Evolutionary conservation across 805 yeast genomes (phyloP), one percentile per base, ranked within the genome.

Genomic region (Spathaspora gorwiae): DNA sequence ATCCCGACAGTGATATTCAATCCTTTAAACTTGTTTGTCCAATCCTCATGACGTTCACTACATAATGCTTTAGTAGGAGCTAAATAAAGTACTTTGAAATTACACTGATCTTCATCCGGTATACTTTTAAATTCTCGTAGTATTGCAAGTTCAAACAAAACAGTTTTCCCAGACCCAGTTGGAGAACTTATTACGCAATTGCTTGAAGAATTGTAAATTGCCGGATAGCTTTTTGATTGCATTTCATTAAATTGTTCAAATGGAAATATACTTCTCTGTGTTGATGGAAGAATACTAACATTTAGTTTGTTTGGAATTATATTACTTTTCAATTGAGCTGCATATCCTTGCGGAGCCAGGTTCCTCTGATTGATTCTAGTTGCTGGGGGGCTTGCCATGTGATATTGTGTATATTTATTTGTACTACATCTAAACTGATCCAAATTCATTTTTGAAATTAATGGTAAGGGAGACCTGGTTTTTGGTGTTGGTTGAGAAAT

Each of bases 1-100:
- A 76, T 63, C 0, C 80, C 80, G 6, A 78, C 79, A 5, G 67
- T 55, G 10, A 78, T 47, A 7, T 72, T 68, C 12, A 68, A 49
- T 27, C 55, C 45, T 3, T 63, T 50, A 43, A 80, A 76, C 40
- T 66, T 72, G 1, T 53, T 46, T 1, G 56, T 52, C 82, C 83
- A 81, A 39, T 73, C 75, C 4, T 59, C 62, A 26, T 61, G 66
- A 42, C 75, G 72, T 51, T 80, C 83, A 15, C 62, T 57, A 48
- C 84, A 80, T 34, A 81, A 60, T 0, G 84, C 75, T 51, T 79
- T 80, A 6, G 82, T 76, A 1, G 87, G 86, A 0, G 84, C 84
- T 36, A 81, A 67, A 49, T 80, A 81, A 2, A 79, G 52, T 5
- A 67, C 62, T 53, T 68, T 70, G 7, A 62, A 45, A 40, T 63